A percentile compares a stretch with the other conserved stretches of the same genome.
phyloP scores from a whole-genome alignment of 1,284 basidiomycete genomes.

The Cryptococcus floricola region DNA sequence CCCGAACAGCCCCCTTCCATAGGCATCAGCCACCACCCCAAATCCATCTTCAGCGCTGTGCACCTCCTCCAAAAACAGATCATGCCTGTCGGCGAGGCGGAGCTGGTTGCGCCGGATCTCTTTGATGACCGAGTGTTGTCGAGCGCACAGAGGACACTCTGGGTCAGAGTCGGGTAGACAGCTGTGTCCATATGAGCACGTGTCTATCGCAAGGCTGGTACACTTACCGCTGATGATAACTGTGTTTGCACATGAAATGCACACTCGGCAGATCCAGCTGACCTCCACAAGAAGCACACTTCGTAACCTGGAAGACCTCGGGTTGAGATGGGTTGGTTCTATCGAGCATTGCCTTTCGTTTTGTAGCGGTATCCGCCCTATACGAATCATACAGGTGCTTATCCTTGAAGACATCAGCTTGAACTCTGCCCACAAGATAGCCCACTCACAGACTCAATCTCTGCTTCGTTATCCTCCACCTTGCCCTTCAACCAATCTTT shows the following conservation, averaged over 20 bases:
- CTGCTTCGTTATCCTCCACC: slow-evolving; percentile 67
- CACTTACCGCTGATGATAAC: slow-evolving; percentile 82
- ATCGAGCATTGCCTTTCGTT: slow-evolving; percentile 74
- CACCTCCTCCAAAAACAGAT: slow-evolving; percentile 81
- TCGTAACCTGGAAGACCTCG: slow-evolving; percentile 86
- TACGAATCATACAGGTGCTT: slow-evolving; percentile 79
- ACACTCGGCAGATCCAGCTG: slow-evolving; percentile 87
- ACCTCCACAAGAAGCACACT: slow-evolving; percentile 80
- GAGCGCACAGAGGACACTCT: slow-evolving; percentile 82
- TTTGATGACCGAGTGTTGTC: slow-evolving; percentile 79
- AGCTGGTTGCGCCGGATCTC: slow-evolving; percentile 83
- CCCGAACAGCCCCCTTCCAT: slow-evolving; percentile 61
- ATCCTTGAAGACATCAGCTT: slow-evolving; percentile 57
- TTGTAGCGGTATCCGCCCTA: slow-evolving; percentile 73
- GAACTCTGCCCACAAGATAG: neutral
- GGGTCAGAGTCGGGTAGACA: slow-evolving; percentile 79
- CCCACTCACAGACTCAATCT: slow-evolving; percentile 70
- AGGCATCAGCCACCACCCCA: slow-evolving; percentile 72
- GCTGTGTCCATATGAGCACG: slow-evolving; percentile 48
- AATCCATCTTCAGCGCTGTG: slow-evolving; percentile 80
- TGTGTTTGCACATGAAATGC: slow-evolving; percentile 98
- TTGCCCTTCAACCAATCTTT: slow-evolving; percentile 80
- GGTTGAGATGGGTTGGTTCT: slow-evolving; percentile 72
- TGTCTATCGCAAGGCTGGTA: neutral
- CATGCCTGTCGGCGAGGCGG: slow-evolving; percentile 75